Conservation (phyloP, 208 protist species). For the Acanthamoeba triangularis region DNA sequence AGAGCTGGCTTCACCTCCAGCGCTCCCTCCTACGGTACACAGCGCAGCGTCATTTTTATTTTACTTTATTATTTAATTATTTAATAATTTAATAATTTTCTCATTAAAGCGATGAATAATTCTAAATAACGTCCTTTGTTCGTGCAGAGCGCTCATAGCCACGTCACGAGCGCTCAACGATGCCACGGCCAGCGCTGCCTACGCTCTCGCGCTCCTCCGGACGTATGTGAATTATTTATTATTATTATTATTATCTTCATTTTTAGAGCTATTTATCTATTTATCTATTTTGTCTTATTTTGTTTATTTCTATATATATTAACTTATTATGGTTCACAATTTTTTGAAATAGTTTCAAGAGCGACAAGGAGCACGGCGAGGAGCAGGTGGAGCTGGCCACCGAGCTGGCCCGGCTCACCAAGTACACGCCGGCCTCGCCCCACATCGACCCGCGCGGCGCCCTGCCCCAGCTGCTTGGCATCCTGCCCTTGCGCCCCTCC, state of each 20-base stretch:
- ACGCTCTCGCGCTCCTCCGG: conserved; percentile 38
- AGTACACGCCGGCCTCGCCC: conserved; percentile 16
- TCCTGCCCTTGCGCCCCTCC: not conserved
- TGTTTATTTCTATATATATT: too few species aligned
- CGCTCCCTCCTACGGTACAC: conserved; percentile 14
- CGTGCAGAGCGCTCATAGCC: not conserved
- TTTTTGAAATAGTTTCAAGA: not conserved
- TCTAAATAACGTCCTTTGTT: not conserved
- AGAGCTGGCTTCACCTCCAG: conserved; percentile 40
- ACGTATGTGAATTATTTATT: not conserved
- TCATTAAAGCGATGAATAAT: not conserved
- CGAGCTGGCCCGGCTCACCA: conserved; percentile 41
- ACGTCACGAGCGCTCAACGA: conserved; percentile 45
- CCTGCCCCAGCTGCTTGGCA: not conserved
- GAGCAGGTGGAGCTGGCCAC: conserved; percentile 65
- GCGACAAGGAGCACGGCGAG: not conserved
- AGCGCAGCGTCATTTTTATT: not conserved
- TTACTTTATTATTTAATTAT: not conserved
- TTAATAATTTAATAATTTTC: not conserved
- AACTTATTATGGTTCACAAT: too few species aligned
- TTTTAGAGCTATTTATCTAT: too few species aligned
- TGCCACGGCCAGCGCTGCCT: conserved; percentile 30
- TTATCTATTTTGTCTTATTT: not conserved
- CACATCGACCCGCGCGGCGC: conserved; percentile 60
- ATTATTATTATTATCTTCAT: too few species aligned